Conservation (phyloP, 225 moss, liverwort and hornwort species). For the Anthoceros angustus region DNA sequence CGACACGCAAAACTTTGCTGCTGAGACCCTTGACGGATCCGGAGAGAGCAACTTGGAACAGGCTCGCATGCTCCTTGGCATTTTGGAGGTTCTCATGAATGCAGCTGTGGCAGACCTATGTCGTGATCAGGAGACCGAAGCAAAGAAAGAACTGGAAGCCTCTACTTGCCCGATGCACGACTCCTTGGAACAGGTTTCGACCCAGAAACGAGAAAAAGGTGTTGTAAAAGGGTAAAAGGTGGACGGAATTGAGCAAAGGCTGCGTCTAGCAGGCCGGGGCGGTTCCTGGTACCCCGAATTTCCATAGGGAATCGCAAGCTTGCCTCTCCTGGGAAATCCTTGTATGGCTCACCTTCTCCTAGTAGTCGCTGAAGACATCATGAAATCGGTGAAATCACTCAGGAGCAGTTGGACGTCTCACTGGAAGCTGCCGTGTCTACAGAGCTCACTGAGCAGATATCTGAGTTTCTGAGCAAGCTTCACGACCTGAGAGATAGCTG, state of each 20-base stretch:
- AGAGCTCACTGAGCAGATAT: slow-evolving; percentile 17
- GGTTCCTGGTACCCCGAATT: slow-evolving; percentile 28
- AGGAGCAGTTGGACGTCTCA: slow-evolving; percentile 41
- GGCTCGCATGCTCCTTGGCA: slow-evolving; percentile 64
- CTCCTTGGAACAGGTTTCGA: slow-evolving; percentile 38
- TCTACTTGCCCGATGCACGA: slow-evolving; percentile 42
- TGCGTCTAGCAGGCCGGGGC: slow-evolving; percentile 28
- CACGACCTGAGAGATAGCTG: slow-evolving; percentile 17
- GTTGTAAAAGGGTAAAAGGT: slow-evolving; percentile 27
- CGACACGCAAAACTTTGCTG: slow-evolving; percentile 43
- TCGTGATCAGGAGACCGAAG: slow-evolving; percentile 24
- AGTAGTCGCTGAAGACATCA: slow-evolving; percentile 17
- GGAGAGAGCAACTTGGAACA: slow-evolving; percentile 57
- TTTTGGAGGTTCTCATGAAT: slow-evolving; percentile 66
- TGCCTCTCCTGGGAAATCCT: slow-evolving; percentile 47
- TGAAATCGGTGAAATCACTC: slow-evolving; percentile 14
- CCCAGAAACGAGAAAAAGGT: slow-evolving; percentile 41
- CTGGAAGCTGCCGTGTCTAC: slow-evolving; percentile 28
- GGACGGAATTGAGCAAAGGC: slow-evolving; percentile 25
- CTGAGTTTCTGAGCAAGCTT: slow-evolving; percentile 11
- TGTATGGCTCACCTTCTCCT: slow-evolving; percentile 57
- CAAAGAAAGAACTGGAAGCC: slow-evolving; percentile 40
- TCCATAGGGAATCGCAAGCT: slow-evolving; percentile 43
- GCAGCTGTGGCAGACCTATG: slow-evolving; percentile 45
- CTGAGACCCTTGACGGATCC: slow-evolving; percentile 54